These are phyloP conservation scores for Candolleomyces aberdarensis DNA, from an alignment of 768 basidiomycete genomes.

Conservation along the genomic window DNA sequence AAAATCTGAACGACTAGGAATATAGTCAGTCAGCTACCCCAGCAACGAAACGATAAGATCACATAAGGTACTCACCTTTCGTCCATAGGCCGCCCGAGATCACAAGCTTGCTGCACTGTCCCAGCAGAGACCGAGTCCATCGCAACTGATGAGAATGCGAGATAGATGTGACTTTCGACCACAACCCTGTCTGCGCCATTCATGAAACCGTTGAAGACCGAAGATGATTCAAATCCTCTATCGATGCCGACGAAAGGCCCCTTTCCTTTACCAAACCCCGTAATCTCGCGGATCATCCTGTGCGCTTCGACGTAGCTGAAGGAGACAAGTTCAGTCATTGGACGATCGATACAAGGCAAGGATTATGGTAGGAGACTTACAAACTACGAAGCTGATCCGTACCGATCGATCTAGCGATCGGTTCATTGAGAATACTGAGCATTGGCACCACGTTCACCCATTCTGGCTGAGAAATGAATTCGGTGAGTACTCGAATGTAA, in stretches of 20 bases:
- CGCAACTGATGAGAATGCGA: constrained; percentile 44
- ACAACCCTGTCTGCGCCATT: constrained; percentile 57
- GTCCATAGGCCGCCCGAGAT: constrained; percentile 49
- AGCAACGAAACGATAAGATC: constrained; percentile 26
- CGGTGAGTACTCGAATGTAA: constrained; percentile 64
- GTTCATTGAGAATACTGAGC: constrained; percentile 60
- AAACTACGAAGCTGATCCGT: constrained; percentile 46
- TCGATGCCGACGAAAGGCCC: constrained; percentile 47
- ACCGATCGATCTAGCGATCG: constrained; percentile 42
- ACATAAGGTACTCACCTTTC: constrained; percentile 29
- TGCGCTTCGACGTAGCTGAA: constrained; percentile 43
- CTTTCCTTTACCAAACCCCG: constrained; percentile 69
- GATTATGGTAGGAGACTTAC: constrained; percentile 43
- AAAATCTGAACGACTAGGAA: constrained; percentile 43
- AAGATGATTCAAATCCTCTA: constrained; percentile 29
- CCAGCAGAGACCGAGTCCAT: constrained; percentile 26
- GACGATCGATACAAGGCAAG: not conserved
- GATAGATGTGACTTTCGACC: constrained; percentile 69
- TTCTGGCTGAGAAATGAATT: constrained; percentile 70
- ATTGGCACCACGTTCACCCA: constrained; percentile 45
- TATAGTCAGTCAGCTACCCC: constrained; percentile 16
- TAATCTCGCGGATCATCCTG: constrained; percentile 58
- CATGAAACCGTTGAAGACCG: constrained; percentile 48
- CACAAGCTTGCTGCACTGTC: constrained; percentile 22
- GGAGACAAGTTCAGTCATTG: not conserved